Conservation (phyloP, 352 stramenopile species). For the Achlya hypogyna region DNA sequence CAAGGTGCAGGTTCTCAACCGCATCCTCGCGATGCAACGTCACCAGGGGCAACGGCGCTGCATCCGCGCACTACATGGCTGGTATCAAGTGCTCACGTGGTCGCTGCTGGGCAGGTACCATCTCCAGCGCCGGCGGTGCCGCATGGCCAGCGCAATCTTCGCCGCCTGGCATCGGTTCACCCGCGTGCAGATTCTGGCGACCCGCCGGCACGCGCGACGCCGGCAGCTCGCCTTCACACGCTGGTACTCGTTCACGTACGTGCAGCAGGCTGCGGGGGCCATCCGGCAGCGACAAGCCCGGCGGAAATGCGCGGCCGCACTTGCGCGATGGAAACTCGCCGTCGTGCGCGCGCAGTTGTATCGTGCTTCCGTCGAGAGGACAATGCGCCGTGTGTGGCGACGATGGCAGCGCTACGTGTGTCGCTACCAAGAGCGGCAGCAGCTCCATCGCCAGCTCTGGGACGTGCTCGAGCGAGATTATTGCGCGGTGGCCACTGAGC, state of each 20-base stretch:
- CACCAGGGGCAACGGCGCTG: not conserved
- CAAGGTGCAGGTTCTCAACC: too few relatives aligned
- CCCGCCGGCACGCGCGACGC: not conserved
- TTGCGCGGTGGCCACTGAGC: not conserved
- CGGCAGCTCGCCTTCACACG: not conserved
- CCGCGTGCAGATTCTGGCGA: not conserved
- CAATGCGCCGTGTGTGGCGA: not conserved
- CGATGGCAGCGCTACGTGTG: not conserved
- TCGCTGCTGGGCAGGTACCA: not conserved
- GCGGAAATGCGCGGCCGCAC: too few relatives aligned
- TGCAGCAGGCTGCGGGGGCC: not conserved
- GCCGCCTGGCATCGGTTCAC: not conserved
- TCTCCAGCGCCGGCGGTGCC: not conserved
- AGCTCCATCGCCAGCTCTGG: not conserved
- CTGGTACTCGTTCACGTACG: slow-evolving; percentile 8
- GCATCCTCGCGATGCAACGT: too few relatives aligned
- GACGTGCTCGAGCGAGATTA: not conserved
- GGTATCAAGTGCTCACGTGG: slow-evolving; percentile 8
- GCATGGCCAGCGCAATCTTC: not conserved
- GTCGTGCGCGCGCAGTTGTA: not conserved
- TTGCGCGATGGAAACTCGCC: not conserved
- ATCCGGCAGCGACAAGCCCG: not conserved
- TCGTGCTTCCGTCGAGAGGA: not conserved
- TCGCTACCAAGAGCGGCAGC: not conserved
- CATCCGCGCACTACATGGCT: not conserved